phyloP scores from a whole-genome alignment of 371 early-diverging fungal species.

The Gilbertella persicaria region DNA sequence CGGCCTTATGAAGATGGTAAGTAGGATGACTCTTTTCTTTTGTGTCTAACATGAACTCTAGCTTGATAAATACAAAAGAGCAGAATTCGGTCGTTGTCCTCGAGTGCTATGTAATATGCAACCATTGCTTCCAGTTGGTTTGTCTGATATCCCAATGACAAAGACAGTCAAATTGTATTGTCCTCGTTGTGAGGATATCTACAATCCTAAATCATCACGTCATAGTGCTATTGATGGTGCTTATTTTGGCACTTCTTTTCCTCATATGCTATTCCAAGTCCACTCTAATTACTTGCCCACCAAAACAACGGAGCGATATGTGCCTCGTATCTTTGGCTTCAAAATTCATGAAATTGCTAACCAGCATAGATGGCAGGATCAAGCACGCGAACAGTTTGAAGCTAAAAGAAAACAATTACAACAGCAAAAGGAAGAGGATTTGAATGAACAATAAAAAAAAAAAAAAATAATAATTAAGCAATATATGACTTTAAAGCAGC shows the following conservation, averaged over 20 bases:
- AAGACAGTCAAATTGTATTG: constrained; percentile 93
- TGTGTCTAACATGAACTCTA: constrained; percentile 9
- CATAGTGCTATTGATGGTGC: constrained; percentile 93
- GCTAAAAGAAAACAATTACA: neutral
- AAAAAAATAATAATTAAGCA: too few species aligned
- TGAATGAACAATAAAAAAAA: too few species aligned
- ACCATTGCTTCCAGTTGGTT: constrained; percentile 87
- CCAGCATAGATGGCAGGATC: constrained; percentile 90
- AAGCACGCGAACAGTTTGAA: constrained; percentile 63
- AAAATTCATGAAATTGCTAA: constrained; percentile 82
- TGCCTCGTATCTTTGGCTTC: constrained; percentile 97
- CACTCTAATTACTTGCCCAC: constrained; percentile 85
- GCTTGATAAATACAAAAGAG: constrained; percentile 85
- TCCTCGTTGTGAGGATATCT: constrained; percentile 93
- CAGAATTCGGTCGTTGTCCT: constrained; percentile 96
- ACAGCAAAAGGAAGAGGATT: neutral
- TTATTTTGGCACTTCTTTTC: constrained; percentile 97
- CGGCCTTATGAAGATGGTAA: constrained; percentile 87
- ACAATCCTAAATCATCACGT: constrained; percentile 84
- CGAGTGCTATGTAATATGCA: constrained; percentile 87
- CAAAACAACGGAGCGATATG: constrained; percentile 72
- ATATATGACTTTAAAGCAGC: too few species aligned
- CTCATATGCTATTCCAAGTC: constrained; percentile 93
- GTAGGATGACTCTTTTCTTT: neutral
- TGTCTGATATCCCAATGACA: constrained; percentile 81